Conservation (phyloP, 2,329 filamentous ascomycete genomes). For the Xylariales sp. region DNA sequence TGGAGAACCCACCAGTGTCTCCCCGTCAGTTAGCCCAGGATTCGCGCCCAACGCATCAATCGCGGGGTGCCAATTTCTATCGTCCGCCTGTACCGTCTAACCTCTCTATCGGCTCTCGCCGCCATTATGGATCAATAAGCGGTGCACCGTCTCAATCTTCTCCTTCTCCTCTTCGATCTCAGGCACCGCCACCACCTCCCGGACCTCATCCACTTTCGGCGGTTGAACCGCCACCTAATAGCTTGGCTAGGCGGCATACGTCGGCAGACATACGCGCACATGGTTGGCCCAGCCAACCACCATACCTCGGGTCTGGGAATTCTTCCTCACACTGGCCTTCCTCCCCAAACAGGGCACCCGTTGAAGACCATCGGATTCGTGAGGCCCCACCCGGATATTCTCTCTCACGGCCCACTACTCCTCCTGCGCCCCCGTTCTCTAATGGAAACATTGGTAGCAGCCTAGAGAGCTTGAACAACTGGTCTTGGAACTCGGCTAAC, state of each 20-base stretch:
- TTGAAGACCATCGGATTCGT: constrained; percentile 66
- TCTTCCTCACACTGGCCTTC: constrained; percentile 65
- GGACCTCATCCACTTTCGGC: constrained; percentile 71
- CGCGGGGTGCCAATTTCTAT: constrained; percentile 71
- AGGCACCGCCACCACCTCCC: constrained; percentile 70
- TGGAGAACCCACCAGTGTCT: constrained; percentile 84
- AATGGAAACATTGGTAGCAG: constrained; percentile 62
- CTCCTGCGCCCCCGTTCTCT: constrained; percentile 62
- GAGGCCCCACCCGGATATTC: constrained; percentile 69
- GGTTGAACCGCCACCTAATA: constrained; percentile 72
- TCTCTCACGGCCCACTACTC: constrained; percentile 65
- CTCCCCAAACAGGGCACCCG: constrained; percentile 62
- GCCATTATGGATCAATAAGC: constrained; percentile 87
- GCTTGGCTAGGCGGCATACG: constrained; percentile 85
- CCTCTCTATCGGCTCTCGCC: constrained; percentile 77
- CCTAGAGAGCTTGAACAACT: constrained; percentile 60
- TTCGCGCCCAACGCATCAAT: constrained; percentile 69
- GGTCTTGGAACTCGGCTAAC: constrained; percentile 66
- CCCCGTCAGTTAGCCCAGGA: constrained; percentile 89
- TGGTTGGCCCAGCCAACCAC: constrained; percentile 71
- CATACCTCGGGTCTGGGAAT: constrained; percentile 73
- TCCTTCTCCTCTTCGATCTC: constrained; percentile 77
- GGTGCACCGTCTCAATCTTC: constrained; percentile 76
- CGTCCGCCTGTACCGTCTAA: constrained; percentile 85
- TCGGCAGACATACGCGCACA: constrained; percentile 94